Evolutionary conservation across 2,329 filamentous ascomycete species (phyloP).

Genomic region (Scedosporium boydii): DNA sequence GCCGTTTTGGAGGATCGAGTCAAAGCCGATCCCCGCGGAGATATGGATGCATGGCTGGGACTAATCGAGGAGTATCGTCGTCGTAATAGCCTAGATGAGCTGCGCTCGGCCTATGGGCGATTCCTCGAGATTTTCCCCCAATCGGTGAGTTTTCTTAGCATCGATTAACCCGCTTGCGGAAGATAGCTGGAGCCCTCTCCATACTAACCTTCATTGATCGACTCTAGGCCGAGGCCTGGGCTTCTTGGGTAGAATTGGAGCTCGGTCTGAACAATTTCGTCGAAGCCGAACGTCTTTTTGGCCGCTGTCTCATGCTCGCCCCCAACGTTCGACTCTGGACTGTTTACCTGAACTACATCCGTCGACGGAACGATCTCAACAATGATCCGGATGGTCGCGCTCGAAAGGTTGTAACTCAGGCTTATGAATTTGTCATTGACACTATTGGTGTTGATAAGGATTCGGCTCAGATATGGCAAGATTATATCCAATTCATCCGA

Average conservation of each 20-base stretch:
- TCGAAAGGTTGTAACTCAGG: conserved; percentile 69
- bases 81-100: conserved; percentile 73
- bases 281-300: conserved; percentile 75
- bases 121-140: conserved; percentile 85
- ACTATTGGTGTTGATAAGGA: conserved; percentile 88
- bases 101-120: conserved; percentile 70
- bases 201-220: conserved; percentile 21
- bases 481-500: conserved; percentile 91
- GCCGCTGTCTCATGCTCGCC: conserved; percentile 65
- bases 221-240: conserved; percentile 78
- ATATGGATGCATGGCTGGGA: conserved; percentile 82
- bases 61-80: conserved; percentile 78
- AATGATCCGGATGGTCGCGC: conserved; percentile 70
- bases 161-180: background rate
- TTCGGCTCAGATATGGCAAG: conserved; percentile 81
- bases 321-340: conserved; percentile 85
- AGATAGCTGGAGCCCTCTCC: background rate
- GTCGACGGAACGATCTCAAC: conserved; percentile 73
- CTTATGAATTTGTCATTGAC: conserved; percentile 86
- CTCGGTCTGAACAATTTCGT: conserved; percentile 74
- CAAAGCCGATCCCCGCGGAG: conserved; percentile 83
- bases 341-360: conserved; percentile 89
- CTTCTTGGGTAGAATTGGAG: conserved; percentile 82
- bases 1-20: conserved; percentile 83
- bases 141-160: conserved; percentile 55